Conservation (phyloP, 345 rosid genomes). For the Populus davidiana region DNA sequence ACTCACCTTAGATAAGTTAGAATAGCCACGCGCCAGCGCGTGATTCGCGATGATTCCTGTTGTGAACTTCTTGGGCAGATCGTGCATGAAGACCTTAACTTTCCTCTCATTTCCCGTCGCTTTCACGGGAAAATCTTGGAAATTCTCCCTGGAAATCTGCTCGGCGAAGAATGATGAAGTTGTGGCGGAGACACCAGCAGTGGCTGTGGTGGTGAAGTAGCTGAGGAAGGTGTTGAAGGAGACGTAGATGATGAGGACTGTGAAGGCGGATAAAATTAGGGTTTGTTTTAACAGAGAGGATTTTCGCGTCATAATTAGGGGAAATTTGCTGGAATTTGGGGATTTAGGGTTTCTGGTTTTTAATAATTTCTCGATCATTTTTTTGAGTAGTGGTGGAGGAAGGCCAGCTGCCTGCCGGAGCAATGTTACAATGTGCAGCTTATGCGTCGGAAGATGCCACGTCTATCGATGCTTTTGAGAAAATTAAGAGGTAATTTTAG, state of each 20-base stretch:
- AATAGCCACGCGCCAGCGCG: slow-evolving; percentile 66
- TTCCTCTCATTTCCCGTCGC: not conserved
- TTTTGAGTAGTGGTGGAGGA: not conserved
- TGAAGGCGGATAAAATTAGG: slow-evolving; percentile 39
- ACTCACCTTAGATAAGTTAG: slow-evolving; percentile 46
- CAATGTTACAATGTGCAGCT: not conserved
- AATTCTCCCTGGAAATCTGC: too few species aligned
- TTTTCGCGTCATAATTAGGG: slow-evolving; percentile 61
- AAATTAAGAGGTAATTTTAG: not conserved
- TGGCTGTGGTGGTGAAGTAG: slow-evolving; percentile 36
- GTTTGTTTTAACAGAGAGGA: slow-evolving; percentile 65
- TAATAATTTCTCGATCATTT: slow-evolving; percentile 10
- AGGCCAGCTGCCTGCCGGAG: not conserved
- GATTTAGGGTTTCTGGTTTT: slow-evolving; percentile 18
- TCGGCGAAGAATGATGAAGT: slow-evolving; percentile 6
- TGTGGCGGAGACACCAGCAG: slow-evolving; percentile 19
- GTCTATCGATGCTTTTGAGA: not conserved
- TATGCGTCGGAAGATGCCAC: not conserved
- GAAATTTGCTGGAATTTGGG: not conserved
- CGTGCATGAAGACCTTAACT: slow-evolving; percentile 69
- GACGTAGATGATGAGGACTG: slow-evolving; percentile 58
- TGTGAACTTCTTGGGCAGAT: slow-evolving; percentile 75
- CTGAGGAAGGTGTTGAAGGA: slow-evolving; percentile 58
- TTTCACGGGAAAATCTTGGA: too few species aligned
- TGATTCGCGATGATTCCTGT: slow-evolving; percentile 75